Conservation (phyloP, 805 yeast species). For the Torulaspora microellipsoides region DNA sequence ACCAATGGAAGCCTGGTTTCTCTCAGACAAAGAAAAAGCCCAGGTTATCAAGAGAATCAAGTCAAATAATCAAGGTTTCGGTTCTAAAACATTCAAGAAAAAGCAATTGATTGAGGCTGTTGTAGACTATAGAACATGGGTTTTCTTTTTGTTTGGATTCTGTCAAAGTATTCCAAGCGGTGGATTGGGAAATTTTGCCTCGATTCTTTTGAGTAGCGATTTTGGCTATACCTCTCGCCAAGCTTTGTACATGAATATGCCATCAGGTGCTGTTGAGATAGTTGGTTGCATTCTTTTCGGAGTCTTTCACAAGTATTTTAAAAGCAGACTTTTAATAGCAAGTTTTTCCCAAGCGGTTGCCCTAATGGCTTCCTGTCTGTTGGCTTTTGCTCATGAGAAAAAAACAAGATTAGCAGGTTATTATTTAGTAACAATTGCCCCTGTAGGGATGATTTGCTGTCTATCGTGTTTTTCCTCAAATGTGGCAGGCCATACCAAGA, state of each 20-base stretch:
- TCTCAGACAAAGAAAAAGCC: constrained; percentile 38
- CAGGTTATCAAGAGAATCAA: constrained; percentile 41
- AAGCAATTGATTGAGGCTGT: constrained; percentile 42
- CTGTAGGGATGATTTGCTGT: constrained; percentile 4
- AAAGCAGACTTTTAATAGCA: too few relatives aligned
- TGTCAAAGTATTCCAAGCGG: constrained; percentile 40
- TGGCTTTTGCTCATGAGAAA: constrained; percentile 30
- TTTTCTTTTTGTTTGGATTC: constrained; percentile 32
- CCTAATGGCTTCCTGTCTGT: too few relatives aligned
- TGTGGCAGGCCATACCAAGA: constrained; percentile 46
- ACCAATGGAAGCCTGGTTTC: constrained; percentile 40
- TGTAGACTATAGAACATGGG: constrained; percentile 40
- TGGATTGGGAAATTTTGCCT: constrained; percentile 43
- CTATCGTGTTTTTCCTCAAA: constrained; percentile 7
- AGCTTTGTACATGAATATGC: constrained; percentile 36
- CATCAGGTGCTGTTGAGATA: constrained; percentile 35
- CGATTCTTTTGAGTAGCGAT: constrained; percentile 36
- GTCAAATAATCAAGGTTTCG: constrained; percentile 44
- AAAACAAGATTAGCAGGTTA: constrained; percentile 25
- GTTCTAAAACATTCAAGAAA: constrained; percentile 42
- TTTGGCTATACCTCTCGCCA: constrained; percentile 32
- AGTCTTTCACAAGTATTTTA: too few relatives aligned
- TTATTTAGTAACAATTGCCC: constrained; percentile 5
- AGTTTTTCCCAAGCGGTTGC: too few relatives aligned
- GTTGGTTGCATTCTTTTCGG: too few relatives aligned